Conservation (phyloP, 2,329 filamentous ascomycete species). For the Rutstroemia sp. region DNA sequence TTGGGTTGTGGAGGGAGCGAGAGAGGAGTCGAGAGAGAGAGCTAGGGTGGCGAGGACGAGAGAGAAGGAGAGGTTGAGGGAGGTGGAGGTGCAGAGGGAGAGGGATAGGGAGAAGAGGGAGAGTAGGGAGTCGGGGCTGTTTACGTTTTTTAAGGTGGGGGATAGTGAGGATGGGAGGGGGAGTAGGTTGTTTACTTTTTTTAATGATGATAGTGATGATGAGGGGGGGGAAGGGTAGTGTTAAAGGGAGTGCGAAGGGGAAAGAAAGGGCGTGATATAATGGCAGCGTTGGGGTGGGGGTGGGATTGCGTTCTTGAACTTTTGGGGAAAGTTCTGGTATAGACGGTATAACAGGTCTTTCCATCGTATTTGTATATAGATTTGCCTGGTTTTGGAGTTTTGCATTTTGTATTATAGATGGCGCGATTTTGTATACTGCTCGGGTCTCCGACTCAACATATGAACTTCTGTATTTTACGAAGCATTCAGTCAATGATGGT, state of each 20-base stretch:
- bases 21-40: neutral
- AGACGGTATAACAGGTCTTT: too few species aligned
- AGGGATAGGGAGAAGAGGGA: neutral
- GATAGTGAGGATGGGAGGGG: neutral
- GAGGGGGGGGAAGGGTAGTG: neutral
- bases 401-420: too few species aligned
- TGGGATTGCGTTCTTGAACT: neutral
- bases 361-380: too few species aligned
- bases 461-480: too few species aligned
- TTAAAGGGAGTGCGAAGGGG: neutral
- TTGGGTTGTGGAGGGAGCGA: too few species aligned
- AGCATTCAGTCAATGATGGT: too few species aligned
- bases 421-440: too few species aligned
- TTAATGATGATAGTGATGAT: neutral
- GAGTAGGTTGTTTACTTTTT: neutral
- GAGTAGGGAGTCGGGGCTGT: conserved; percentile 1
- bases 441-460: too few species aligned
- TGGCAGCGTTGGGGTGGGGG: neutral
- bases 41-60: neutral
- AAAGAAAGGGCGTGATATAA: too few species aligned
- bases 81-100: neutral
- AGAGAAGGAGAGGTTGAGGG: too few species aligned
- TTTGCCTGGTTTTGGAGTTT: too few species aligned
- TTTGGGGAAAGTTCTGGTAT: neutral
- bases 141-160: neutral